Percentiles rank a stretch among this genome's conserved stretches.
Evolutionary conservation across 345 rosid genomes (phyloP).

Genomic region (Acer saccharum): DNA sequence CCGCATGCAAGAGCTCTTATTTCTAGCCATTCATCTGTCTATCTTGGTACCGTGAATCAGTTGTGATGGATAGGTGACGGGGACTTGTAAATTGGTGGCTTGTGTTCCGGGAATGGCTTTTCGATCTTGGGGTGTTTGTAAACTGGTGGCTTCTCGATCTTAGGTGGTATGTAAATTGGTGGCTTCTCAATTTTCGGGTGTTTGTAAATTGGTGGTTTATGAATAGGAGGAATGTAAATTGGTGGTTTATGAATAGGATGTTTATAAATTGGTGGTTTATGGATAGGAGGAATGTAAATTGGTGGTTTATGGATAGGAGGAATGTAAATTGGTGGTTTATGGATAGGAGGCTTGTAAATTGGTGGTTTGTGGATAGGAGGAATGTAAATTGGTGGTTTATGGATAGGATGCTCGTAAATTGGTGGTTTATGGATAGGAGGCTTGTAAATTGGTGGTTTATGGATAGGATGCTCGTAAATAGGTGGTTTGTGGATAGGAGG

Average conservation of each 20-base stretch:
- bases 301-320: conserved; percentile 21
- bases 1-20: conserved; percentile 16
- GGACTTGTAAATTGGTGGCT: conserved; percentile 14
- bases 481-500: conserved; percentile 22
- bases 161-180: background rate
- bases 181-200: conserved; percentile 17
- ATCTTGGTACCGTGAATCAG: background rate
- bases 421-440: background rate
- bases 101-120: background rate
- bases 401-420: no score
- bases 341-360: conserved; percentile 1
- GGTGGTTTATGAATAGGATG: conserved; percentile 7
- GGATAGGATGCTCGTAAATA: background rate
- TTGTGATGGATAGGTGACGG: background rate
- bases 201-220: conserved; percentile 11
- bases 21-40: background rate
- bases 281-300: conserved; percentile 6
- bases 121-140: background rate
- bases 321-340: background rate
- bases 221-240: conserved; percentile 9
- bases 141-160: background rate
- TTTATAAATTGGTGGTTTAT: conserved; percentile 12
- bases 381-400: background rate
- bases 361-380: background rate
- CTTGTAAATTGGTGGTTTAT: conserved; percentile 11